Percentiles rank a stretch among this genome's conserved stretches.
Evolutionary conservation across 2,329 filamentous ascomycete genomes (phyloP).

Genomic region (Botrytis tulipae): DNA sequence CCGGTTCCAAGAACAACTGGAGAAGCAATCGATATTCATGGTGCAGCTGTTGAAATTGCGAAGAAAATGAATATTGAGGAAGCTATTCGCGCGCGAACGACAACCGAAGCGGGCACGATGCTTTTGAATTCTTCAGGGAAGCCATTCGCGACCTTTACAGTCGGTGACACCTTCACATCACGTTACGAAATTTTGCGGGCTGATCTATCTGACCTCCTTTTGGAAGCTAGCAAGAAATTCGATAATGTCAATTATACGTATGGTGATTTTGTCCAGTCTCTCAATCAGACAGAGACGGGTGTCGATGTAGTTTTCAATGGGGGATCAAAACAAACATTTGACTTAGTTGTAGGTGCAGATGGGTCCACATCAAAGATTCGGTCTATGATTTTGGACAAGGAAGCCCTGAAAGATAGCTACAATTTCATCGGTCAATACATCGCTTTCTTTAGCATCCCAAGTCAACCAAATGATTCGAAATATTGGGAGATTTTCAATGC

Average conservation of each 20-base stretch:
- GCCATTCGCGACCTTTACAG: slow-evolving; percentile 41
- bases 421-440: slow-evolving; percentile 41
- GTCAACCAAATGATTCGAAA: slow-evolving; percentile 42
- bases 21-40: slow-evolving; percentile 54
- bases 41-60: slow-evolving; percentile 42
- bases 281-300: slow-evolving; percentile 39
- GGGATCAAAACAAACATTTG: slow-evolving; percentile 41
- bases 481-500: slow-evolving; percentile 42
- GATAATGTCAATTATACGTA: slow-evolving; percentile 37
- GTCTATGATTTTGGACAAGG: slow-evolving; percentile 44
- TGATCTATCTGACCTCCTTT: slow-evolving; percentile 43
- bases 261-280: slow-evolving; percentile 43
- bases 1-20: slow-evolving; percentile 46
- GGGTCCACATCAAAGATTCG: slow-evolving; percentile 48
- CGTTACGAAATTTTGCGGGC: slow-evolving; percentile 48
- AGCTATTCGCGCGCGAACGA: slow-evolving; percentile 40
- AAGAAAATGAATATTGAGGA: slow-evolving; percentile 44
- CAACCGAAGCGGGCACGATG: slow-evolving; percentile 45
- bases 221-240: slow-evolving; percentile 39
- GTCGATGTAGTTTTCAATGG: slow-evolving; percentile 45
- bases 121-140: slow-evolving; percentile 43
- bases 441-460: slow-evolving; percentile 44
- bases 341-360: slow-evolving; percentile 50
- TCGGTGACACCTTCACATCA: slow-evolving; percentile 43
- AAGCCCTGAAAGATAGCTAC: slow-evolving; percentile 40